Percentiles rank a stretch among this genome's conserved stretches.
Conservation (phyloP, 2,329 filamentous ascomycete species). For the Nemania sp. region DNA sequence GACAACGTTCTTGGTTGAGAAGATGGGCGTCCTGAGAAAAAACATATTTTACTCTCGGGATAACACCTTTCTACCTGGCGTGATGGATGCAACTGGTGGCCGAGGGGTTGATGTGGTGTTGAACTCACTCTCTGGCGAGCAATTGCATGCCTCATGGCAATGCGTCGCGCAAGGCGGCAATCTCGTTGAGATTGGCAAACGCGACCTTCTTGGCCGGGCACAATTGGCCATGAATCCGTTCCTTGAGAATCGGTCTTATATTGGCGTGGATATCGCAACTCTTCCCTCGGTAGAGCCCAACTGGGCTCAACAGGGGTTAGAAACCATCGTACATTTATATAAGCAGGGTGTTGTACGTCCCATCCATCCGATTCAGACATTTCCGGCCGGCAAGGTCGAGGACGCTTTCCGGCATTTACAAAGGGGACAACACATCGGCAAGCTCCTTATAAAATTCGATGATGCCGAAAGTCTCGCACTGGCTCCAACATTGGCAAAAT, state of each 20-base stretch:
- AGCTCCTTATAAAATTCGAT: neutral
- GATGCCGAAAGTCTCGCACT: neutral
- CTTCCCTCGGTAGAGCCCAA: conserved; percentile 2
- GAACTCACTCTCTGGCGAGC: conserved; percentile 20
- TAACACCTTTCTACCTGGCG: conserved; percentile 1
- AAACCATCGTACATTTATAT: conserved; percentile 8
- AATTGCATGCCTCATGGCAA: conserved; percentile 16
- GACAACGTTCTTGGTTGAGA: conserved; percentile 9
- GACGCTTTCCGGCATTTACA: neutral
- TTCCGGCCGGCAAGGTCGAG: conserved; percentile 22
- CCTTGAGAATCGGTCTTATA: conserved; percentile 20
- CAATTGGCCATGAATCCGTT: conserved; percentile 21
- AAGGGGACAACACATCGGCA: neutral
- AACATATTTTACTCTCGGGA: conserved; percentile 21
- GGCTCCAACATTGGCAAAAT: neutral
- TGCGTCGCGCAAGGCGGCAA: conserved; percentile 20
- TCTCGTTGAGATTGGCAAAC: conserved; percentile 35
- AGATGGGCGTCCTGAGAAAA: conserved; percentile 1
- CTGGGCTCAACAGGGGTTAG: neutral
- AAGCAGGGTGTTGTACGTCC: conserved; percentile 7
- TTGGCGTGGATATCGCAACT: conserved; percentile 9
- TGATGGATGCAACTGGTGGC: conserved; percentile 13
- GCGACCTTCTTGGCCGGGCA: conserved; percentile 15
- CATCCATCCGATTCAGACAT: conserved; percentile 2
- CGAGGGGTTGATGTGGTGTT: conserved; percentile 19